A percentile compares a stretch with the other conserved stretches of the same genome.
Conservation (phyloP, 1,139 yeast species). For the Zygoascus meyerae region DNA sequence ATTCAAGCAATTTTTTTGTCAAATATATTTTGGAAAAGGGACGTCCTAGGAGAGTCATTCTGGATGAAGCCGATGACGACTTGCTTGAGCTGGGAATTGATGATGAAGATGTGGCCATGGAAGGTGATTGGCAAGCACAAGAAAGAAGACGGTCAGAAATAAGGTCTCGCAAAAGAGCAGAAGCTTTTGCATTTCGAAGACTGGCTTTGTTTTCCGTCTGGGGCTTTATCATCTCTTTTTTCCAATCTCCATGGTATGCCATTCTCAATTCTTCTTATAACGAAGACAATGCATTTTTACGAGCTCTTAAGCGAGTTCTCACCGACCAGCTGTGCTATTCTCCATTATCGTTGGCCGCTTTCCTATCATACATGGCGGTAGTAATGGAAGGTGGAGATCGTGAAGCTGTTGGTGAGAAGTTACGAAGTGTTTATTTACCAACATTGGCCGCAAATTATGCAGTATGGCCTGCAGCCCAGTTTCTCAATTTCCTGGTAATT, state of each 20-base stretch:
- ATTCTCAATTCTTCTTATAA: constrained; percentile 65
- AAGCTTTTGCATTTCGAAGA: constrained; percentile 57
- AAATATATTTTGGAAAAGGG: constrained; percentile 32
- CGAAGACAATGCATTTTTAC: constrained; percentile 74
- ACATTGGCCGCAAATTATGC: constrained; percentile 75
- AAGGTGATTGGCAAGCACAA: constrained; percentile 5
- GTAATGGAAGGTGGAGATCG: constrained; percentile 71
- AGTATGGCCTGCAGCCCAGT: constrained; percentile 95
- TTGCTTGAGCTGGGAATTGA: constrained; percentile 35
- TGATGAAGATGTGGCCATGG: constrained; percentile 27
- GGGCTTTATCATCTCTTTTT: constrained; percentile 79
- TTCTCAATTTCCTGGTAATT: constrained; percentile 74
- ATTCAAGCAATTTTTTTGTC: constrained; percentile 25
- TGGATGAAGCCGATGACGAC: constrained; percentile 32
- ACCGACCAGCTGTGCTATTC: constrained; percentile 89
- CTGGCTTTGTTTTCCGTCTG: constrained; percentile 78
- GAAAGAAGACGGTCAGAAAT: constrained; percentile 4
- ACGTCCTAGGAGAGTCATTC: constrained; percentile 32
- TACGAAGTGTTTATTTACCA: constrained; percentile 60
- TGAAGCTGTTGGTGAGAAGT: constrained; percentile 57
- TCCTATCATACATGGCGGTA: constrained; percentile 78
- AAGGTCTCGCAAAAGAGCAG: constrained; percentile 13
- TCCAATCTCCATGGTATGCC: constrained; percentile 86
- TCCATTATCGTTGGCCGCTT: constrained; percentile 73
- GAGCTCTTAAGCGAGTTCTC: constrained; percentile 77